Evolutionary conservation across 768 basidiomycete genomes (phyloP).

Genomic region (Lentinula sp.): DNA sequence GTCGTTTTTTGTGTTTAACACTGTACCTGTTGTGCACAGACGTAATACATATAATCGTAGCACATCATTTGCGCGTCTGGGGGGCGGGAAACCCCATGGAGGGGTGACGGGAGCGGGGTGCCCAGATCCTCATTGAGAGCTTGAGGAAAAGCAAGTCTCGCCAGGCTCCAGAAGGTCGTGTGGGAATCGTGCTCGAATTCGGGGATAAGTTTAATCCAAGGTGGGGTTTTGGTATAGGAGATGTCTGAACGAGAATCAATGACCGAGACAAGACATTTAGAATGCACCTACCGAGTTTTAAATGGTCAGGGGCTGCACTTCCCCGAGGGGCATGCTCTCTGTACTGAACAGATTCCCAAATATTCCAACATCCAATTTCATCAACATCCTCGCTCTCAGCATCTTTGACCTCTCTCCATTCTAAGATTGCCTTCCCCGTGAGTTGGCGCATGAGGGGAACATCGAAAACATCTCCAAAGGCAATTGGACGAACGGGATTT

Average conservation of each 20-base stretch:
- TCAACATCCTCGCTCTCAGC: constrained; percentile 31
- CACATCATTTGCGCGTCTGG: constrained; percentile 48
- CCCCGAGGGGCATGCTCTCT: constrained; percentile 30
- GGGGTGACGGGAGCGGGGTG: constrained; percentile 34
- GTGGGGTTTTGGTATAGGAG: constrained; percentile 44
- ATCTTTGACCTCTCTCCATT: constrained; percentile 62
- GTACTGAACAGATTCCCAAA: constrained; percentile 41
- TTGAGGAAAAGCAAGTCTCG: constrained; percentile 41
- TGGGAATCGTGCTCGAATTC: constrained; percentile 38
- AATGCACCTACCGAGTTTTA: constrained; percentile 32
- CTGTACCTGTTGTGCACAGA: constrained; percentile 38
- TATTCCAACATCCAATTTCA: constrained; percentile 53
- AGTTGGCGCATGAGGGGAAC: constrained; percentile 40
- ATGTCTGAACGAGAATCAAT: constrained; percentile 29
- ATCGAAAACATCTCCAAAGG: constrained; percentile 59
- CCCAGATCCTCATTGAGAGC: constrained; percentile 25
- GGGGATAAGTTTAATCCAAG: constrained; percentile 43
- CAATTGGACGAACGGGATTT: constrained; percentile 35
- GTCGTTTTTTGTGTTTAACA: background rate
- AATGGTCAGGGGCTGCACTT: constrained; percentile 27
- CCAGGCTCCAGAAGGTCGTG: constrained; percentile 39
- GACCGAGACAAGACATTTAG: too few species aligned
- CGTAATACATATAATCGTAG: constrained; percentile 49
- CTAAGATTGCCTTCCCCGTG: constrained; percentile 43
- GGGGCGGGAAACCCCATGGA: constrained; percentile 35